Evolutionary conservation across 495 filamentous ascomycete genomes (phyloP).

Genomic region (Cladorrhinum samala): DNA sequence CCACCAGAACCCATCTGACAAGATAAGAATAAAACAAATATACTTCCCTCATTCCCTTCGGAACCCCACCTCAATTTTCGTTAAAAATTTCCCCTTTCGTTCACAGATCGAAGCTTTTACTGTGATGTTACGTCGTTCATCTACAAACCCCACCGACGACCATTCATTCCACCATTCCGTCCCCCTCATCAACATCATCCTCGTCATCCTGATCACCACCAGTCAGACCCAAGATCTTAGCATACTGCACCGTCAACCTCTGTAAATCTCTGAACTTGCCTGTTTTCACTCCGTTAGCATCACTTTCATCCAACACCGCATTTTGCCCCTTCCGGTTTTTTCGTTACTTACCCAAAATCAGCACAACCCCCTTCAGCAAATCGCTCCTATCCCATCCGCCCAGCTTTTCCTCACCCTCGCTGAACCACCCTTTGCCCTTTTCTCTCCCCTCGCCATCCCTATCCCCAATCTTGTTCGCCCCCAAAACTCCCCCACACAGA

Average conservation of each 20-base stretch:
- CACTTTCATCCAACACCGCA: not conserved
- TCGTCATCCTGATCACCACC: conserved; percentile 49
- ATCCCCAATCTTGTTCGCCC: conserved; percentile 35
- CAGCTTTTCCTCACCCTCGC: conserved; percentile 53
- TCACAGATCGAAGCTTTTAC: not conserved
- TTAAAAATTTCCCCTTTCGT: not conserved
- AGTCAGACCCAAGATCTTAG: conserved; percentile 62
- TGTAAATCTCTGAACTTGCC: conserved; percentile 93
- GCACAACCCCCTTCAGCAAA: conserved; percentile 78
- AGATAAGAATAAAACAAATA: not conserved
- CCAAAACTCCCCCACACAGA: conserved; percentile 65
- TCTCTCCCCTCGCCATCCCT: conserved; percentile 24
- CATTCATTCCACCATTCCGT: conserved; percentile 17
- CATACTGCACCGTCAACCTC: conserved; percentile 84
- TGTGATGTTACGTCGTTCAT: not conserved
- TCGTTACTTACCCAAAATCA: conserved; percentile 89
- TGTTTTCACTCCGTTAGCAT: conserved; percentile 29
- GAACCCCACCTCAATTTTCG: not conserved
- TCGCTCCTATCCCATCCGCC: conserved; percentile 87
- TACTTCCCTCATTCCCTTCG: not conserved
- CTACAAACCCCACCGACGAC: too few relatives aligned
- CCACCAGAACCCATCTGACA: not conserved
- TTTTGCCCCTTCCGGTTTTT: too few relatives aligned
- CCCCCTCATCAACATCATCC: conserved; percentile 24
- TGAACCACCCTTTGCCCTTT: conserved; percentile 48